Base-by-base conservation (phyloP, 2,329 filamentous ascomycete genomes). In the Pseudocercospora musae region DNA sequence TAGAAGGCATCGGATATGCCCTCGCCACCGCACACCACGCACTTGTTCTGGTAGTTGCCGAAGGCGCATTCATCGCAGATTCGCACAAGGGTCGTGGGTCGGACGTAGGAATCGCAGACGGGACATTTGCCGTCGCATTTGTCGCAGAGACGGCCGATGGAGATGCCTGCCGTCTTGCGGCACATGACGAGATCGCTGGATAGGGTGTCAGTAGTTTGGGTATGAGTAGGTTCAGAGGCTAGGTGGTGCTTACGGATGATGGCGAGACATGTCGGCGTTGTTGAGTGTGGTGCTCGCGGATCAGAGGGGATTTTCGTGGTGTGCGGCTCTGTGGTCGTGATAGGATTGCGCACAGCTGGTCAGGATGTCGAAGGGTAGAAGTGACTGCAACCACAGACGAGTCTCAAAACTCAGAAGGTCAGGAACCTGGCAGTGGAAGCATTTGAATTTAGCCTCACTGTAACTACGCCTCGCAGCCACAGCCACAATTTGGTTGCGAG, bases 1-100 rank as follows among this genome's bases (percentile, higher is more conserved):
- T 99, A 99, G 79, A 98, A 98, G 55, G 95, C 95, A 77, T 99
- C 95, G 33, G 90, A 95, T 76, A 99, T 99, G 29, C 95, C 95
- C 80, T 98, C 95, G 71, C 95, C 95, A 76, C 95, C 95, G 79
- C 95, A 99, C 48, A 99, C 95, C 70, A 99, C 92, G 77, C 95
- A 99, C 79, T 99, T 99, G 83, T 99, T 99, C 81, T 98, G 95
- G 83, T 97, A 99, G 84, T 99, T 99, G 75, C 95, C 95, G 78
- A 99, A 99, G 76, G 91, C 93, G 84, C 95, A 99, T 81, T 99
- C 95, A 82, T 99, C 95, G 83, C 95, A 99, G 81, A 99, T 98
- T 74, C 94, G 92, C 64, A 96, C 95, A 61, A 98, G 89, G 8
- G 95, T 98, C 27, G 95, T 99, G 11, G 95, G 95, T 15, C 95